Evolutionary conservation across 441 rosid species (phyloP), one percentile per base, ranked within the genome.

Genomic region (Monsonia emarginata): DNA sequence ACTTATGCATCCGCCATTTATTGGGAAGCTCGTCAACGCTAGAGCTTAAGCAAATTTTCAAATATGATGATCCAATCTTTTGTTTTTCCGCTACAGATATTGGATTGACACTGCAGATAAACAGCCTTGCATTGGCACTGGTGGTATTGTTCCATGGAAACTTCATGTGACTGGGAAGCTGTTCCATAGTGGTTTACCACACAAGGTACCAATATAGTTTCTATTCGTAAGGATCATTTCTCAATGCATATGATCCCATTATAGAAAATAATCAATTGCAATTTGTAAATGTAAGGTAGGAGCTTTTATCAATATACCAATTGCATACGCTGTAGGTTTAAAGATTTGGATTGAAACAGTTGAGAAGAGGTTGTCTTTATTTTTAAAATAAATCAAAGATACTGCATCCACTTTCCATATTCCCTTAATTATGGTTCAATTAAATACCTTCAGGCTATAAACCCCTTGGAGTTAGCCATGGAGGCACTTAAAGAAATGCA

Each of bases 61-160:
- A 44, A 5, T 6, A 42, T 14, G 0, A 44, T 62, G 38, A 25
- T 68, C 18, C 64, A 69, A 14, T 74, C 63, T 48, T 54, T 38
- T 31, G 61, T 71, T 36, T 71, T 54, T 44, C 50, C 50, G n/a
- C 21, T 63, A 52, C 78, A 93, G 98, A 63, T 93, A 46, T 80
- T 93, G 98, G 98, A 90, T 90, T 72, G 98, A 93, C 72, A 85
- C 95, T 0, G 98, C 98, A 13, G 97, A 93, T 79, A 93, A 93
- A 71, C 98, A 93, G 75, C 98, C 97, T 61, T 93, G 97, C 80
- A 79, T 93, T 75, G 98, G 98, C 76, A 90, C 97, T 5, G 98
- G 98, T 40, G 98, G 98, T 72, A 83, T 83, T 88, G 83, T 93
- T 62, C 97, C 98, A 0, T 93, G 97, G 98, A 90, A 82, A 78